Evolutionary conservation across 2,329 filamentous ascomycete species (phyloP).

Genomic region (Calonectria pseudoturangicola): DNA sequence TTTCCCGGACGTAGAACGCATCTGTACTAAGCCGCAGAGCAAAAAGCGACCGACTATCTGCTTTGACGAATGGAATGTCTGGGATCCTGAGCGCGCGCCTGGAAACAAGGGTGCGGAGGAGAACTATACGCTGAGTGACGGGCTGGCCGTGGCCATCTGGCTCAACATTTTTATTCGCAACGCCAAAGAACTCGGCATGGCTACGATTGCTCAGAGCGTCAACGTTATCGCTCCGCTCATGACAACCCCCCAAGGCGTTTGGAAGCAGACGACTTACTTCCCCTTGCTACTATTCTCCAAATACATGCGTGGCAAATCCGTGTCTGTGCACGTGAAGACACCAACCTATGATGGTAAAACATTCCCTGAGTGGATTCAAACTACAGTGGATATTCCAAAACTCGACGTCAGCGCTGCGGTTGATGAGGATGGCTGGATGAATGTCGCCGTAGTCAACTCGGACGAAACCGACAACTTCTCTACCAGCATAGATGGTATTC

Average conservation of each 20-base stretch:
- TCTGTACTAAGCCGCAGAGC: constrained; percentile 76
- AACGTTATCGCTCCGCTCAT: constrained; percentile 86
- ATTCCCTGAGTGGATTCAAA: constrained; percentile 77
- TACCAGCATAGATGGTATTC: constrained; percentile 73
- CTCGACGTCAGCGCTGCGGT: constrained; percentile 79
- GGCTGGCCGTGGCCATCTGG: constrained; percentile 82
- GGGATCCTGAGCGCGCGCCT: constrained; percentile 81
- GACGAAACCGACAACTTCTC: constrained; percentile 74
- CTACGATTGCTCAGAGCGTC: constrained; percentile 84
- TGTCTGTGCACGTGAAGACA: constrained; percentile 78
- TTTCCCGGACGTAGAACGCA: constrained; percentile 70
- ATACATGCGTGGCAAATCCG: constrained; percentile 80
- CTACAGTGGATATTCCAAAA: constrained; percentile 79
- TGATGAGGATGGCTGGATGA: constrained; percentile 75
- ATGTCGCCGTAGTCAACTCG: constrained; percentile 83
- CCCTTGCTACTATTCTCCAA: constrained; percentile 74
- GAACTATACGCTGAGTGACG: constrained; percentile 82
- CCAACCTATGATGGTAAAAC: constrained; percentile 79
- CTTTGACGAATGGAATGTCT: constrained; percentile 90
- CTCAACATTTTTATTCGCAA: constrained; percentile 85
- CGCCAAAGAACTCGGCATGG: constrained; percentile 81
- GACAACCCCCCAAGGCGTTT: constrained; percentile 77
- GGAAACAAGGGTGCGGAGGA: constrained; percentile 84
- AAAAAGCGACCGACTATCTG: constrained; percentile 78
- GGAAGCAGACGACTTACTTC: constrained; percentile 85